Conservation (phyloP, 148 eudicot genomes). For the Diospyros kaki region DNA sequence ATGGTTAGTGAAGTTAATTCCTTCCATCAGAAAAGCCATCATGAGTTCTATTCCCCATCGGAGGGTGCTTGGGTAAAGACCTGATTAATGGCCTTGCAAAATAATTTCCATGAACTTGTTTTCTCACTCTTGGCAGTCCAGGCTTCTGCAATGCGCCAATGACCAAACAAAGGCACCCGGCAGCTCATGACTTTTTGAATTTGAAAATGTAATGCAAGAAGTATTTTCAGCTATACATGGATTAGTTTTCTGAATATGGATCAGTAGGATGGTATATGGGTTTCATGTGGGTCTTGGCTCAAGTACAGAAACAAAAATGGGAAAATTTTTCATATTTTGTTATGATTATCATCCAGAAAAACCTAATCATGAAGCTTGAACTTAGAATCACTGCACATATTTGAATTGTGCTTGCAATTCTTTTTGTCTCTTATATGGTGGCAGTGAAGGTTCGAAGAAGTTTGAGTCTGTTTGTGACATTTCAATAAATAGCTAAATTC, state of each 20-base stretch:
- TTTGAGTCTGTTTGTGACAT: too few species aligned
- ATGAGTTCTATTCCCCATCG: not conserved
- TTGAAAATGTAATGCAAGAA: not conserved
- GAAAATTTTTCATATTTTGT: not conserved
- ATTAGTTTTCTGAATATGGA: not conserved
- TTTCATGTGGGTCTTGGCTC: not conserved
- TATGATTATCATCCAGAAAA: not conserved
- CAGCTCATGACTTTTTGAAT: not conserved
- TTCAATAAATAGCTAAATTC: too few species aligned
- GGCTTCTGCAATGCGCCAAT: not conserved
- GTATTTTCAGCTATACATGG: constrained; percentile 5
- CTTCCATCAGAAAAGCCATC: not conserved
- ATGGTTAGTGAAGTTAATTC: too few species aligned
- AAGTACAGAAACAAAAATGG: not conserved
- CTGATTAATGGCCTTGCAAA: not conserved
- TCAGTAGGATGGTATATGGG: not conserved
- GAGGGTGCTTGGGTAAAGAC: not conserved
- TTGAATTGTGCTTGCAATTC: not conserved
- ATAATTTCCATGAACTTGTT: not conserved
- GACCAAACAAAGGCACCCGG: not conserved
- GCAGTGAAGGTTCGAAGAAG: not conserved
- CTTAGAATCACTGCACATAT: not conserved
- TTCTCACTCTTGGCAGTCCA: not conserved
- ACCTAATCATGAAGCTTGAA: not conserved
- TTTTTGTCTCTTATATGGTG: not conserved